Conservation (phyloP, 2,329 filamentous ascomycete species). For the Cephalotrichum gorgonifer region DNA sequence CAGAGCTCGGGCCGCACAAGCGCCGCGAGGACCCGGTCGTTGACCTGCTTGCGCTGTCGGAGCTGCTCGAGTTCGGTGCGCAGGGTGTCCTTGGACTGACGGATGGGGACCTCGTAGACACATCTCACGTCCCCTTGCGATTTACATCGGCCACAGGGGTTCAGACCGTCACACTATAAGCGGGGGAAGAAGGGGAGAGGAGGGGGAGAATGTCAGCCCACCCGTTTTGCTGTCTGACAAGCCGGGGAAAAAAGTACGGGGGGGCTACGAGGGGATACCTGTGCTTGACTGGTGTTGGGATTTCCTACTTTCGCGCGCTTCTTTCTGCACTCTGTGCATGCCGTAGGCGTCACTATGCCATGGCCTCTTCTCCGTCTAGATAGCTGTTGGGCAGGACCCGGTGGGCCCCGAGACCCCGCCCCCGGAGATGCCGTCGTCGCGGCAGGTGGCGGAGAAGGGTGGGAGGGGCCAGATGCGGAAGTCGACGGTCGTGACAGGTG, state of each 20-base stretch:
- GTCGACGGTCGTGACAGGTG: neutral
- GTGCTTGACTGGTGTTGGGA: neutral
- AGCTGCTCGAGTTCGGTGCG: slow-evolving; percentile 49
- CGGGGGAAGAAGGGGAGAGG: neutral
- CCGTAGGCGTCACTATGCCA: slow-evolving; percentile 48
- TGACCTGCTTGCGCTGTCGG: slow-evolving; percentile 41
- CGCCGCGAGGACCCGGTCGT: slow-evolving; percentile 44
- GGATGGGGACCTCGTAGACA: slow-evolving; percentile 51
- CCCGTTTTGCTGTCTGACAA: too few species aligned
- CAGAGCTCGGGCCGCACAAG: slow-evolving; percentile 38
- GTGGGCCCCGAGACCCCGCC: neutral
- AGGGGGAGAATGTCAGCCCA: neutral
- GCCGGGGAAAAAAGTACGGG: too few species aligned
- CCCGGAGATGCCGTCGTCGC: neutral
- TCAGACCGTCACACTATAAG: slow-evolving; percentile 46
- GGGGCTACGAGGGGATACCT: too few species aligned
- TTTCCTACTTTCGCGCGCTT: slow-evolving; percentile 47
- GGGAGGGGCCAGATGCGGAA: neutral
- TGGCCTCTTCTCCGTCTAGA: slow-evolving; percentile 44
- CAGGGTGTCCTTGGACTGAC: slow-evolving; percentile 53
- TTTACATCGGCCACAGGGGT: slow-evolving; percentile 44
- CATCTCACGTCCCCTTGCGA: slow-evolving; percentile 45
- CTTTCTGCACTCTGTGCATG: slow-evolving; percentile 51
- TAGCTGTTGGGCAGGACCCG: slow-evolving; percentile 14
- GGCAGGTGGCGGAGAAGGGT: neutral